Percentiles rank a stretch among this genome's conserved stretches.
Conservation (phyloP, 768 basidiomycete species). For the Pholiota molesta region DNA sequence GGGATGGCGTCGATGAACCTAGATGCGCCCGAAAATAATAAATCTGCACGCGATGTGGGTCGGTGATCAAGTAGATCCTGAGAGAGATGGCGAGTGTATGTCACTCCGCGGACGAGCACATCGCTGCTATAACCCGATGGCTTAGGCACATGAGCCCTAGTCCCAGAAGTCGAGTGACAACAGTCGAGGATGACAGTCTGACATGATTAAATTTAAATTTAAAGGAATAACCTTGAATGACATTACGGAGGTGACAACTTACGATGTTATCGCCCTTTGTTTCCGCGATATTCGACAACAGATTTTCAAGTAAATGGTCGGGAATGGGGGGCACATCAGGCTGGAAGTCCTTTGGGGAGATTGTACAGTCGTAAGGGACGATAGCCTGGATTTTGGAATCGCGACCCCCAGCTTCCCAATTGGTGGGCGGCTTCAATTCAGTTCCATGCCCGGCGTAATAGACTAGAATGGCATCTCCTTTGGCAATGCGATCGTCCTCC, state of each 20-base stretch:
- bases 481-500: not conserved
- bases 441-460: slow-evolving; percentile 8
- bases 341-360: not conserved
- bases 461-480: slow-evolving; percentile 4
- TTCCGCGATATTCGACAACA: not conserved
- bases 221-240: no score
- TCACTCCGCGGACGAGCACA: not conserved
- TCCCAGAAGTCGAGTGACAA: slow-evolving; percentile 17
- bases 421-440: not conserved
- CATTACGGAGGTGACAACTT: not conserved
- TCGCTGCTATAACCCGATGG: not conserved
- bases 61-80: not conserved
- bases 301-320: not conserved
- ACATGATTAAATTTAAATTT: not conserved
- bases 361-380: not conserved
- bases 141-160: not conserved
- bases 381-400: slow-evolving; percentile 3
- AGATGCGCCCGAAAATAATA: not conserved
- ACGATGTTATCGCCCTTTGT: slow-evolving; percentile 8
- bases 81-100: no score
- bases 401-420: not conserved
- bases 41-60: not conserved
- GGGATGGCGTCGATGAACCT: not conserved
- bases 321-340: not conserved
- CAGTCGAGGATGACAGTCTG: slow-evolving; percentile 18